Conservation (phyloP, 1,284 basidiomycete genomes). For the Ganoderma sinense region DNA sequence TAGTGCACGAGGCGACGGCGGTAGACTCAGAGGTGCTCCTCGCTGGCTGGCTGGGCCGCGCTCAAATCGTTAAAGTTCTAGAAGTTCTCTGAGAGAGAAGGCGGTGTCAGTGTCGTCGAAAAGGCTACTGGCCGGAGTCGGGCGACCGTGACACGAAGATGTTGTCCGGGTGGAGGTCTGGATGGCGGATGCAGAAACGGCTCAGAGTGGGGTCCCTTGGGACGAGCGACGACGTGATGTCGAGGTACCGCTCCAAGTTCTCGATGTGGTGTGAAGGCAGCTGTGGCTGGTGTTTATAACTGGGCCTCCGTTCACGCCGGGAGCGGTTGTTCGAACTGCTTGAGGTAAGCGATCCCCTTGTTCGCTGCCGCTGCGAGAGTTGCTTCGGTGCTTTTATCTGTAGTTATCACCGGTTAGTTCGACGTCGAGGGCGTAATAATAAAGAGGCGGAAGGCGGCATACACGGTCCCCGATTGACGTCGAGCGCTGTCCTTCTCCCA, state of each 20-base stretch:
- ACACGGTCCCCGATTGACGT: constrained; percentile 59
- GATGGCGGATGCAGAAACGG: constrained; percentile 45
- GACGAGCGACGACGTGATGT: constrained; percentile 47
- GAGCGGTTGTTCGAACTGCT: constrained; percentile 57
- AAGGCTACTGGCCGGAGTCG: constrained; percentile 43
- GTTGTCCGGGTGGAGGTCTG: constrained; percentile 48
- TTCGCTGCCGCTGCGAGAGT: constrained; percentile 50
- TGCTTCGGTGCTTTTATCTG: constrained; percentile 55
- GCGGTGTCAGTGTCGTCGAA: constrained; percentile 52
- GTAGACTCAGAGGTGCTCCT: constrained; percentile 44
- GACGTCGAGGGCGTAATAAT: constrained; percentile 35
- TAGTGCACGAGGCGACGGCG: constrained; percentile 52
- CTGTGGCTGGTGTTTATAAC: constrained; percentile 58
- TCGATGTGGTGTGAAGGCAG: constrained; percentile 50
- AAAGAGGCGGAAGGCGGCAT: constrained; percentile 44
- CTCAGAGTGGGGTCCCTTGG: constrained; percentile 41
- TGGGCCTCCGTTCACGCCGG: constrained; percentile 50
- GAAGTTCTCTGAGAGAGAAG: constrained; percentile 49
- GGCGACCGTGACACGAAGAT: constrained; percentile 44
- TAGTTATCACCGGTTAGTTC: constrained; percentile 40
- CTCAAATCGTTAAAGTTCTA: constrained; percentile 43
- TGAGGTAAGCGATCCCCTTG: constrained; percentile 60
- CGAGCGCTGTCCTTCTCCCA: constrained; percentile 54
- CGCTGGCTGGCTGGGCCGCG: constrained; percentile 38
- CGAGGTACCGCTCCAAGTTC: constrained; percentile 45